Base-by-base conservation (phyloP, 495 filamentous ascomycete species). In the Podospora pseudocomata region DNA sequence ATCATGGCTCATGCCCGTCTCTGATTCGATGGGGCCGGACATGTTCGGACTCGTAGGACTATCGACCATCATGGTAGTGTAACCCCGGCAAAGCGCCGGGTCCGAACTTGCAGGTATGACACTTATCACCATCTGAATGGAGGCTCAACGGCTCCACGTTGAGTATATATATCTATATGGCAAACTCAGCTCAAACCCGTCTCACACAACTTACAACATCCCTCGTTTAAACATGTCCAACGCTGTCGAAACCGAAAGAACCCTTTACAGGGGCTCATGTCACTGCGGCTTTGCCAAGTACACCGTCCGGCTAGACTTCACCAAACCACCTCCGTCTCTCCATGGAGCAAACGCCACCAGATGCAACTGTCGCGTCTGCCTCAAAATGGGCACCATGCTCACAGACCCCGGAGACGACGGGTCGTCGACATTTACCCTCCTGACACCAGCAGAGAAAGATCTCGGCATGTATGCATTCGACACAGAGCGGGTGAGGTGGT, bases 261-360 rank as follows among this genome's bases (percentile, higher is more conserved):
- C 65, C 20, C 5, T 60, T 3, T 67, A 67, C 26, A 67, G 56
- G 58, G 65, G 65, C 58, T 67, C 65, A 5, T 67, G 65, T 58
- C 59, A 63, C 26, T 67, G 70, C 53, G 70, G 66, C 55, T 70
- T 65, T 53, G 66, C 80, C 54, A 68, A 79, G 20, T 78, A 67
- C 39, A 63, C 58, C 2, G 9, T 44, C 39, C 4, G 23, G 6
- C 58, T 63, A 13, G 44, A 67, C 65, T 30, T 63, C 4, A 55
- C 4, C n/a, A 44, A 13, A 5, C 16, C 65, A 9, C 11, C 44
- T 19, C 34, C 65, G 4, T 15, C 26, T 19, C 2, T 60, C 6
- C n/a, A 39, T 15, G 57, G 32, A n/a, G 39, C 58, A 5, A 55
- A 61, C 19, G 5, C 61, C 18, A 67, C 34, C 39, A 57, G 72